Conservation (phyloP, 441 rosid species). For the Pelargonium hybrid region DNA sequence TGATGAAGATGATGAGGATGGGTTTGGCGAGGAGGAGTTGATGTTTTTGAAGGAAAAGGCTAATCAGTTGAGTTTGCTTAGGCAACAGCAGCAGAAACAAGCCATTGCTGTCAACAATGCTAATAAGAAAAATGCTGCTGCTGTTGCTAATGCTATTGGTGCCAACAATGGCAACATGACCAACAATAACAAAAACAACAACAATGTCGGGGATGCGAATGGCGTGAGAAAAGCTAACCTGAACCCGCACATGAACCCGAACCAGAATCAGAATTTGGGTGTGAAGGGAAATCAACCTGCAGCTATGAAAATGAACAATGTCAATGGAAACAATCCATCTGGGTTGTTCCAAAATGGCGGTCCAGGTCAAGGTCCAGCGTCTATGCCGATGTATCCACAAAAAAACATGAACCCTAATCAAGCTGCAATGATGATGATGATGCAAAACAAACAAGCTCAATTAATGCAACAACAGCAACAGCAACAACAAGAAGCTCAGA, state of each 20-base stretch:
- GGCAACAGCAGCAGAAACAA: background rate
- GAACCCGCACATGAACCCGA: conserved; percentile 34
- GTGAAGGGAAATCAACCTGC: conserved; percentile 20
- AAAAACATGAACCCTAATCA: conserved; percentile 24
- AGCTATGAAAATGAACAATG: conserved; percentile 34
- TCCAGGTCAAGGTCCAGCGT: conserved; percentile 25
- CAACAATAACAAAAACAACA: background rate
- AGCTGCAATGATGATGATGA: conserved; percentile 30
- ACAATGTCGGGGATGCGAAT: conserved; percentile 25
- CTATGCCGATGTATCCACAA: conserved; percentile 33
- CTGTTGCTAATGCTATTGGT: background rate
- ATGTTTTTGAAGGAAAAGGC: conserved; percentile 24
- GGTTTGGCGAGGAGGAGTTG: conserved; percentile 30
- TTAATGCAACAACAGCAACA: background rate
- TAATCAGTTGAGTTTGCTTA: conserved; percentile 21
- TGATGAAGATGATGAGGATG: conserved; percentile 31
- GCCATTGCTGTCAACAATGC: conserved; percentile 20
- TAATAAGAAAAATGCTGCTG: conserved; percentile 11
- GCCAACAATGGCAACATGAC: conserved; percentile 10
- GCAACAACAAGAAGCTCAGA: background rate
- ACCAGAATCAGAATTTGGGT: conserved; percentile 38
- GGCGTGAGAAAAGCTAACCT: conserved; percentile 45
- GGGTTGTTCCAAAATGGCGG: conserved; percentile 17
- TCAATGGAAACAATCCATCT: conserved; percentile 18
- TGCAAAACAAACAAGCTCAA: conserved; percentile 28